A percentile compares a stretch with the other conserved stretches of the same genome.
These are phyloP conservation scores for Heliocybe sulcata DNA, from an alignment of 1,284 basidiomycete genomes.

Conservation along the genomic window DNA sequence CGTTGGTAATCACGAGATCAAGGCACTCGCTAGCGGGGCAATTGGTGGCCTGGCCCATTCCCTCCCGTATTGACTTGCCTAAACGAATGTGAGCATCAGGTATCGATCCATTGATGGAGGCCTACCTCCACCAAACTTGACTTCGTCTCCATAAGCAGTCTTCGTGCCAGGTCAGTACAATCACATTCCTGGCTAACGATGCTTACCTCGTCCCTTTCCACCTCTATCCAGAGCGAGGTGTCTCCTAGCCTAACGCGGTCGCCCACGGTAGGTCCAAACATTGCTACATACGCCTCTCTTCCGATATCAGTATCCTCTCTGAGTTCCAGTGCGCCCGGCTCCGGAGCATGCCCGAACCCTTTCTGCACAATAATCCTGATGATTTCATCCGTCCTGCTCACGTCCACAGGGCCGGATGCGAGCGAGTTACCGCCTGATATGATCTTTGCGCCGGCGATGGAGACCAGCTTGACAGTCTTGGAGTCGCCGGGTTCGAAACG, in stretches of 20 bases:
- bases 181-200: not conserved
- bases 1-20: slow-evolving; percentile 94
- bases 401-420: slow-evolving; percentile 50
- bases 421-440: slow-evolving; percentile 82
- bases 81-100: too few species aligned
- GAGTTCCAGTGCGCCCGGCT: slow-evolving; percentile 49
- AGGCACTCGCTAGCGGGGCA: slow-evolving; percentile 63
- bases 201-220: slow-evolving; percentile 80
- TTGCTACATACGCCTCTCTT: slow-evolving; percentile 73
- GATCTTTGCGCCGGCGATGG: slow-evolving; percentile 67
- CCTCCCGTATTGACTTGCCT: slow-evolving; percentile 93
- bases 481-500: slow-evolving; percentile 93
- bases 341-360: slow-evolving; percentile 57
- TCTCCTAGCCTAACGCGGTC: slow-evolving; percentile 89
- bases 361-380: slow-evolving; percentile 34
- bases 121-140: slow-evolving; percentile 93
- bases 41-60: slow-evolving; percentile 91
- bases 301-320: slow-evolving; percentile 44
- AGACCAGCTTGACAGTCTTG: slow-evolving; percentile 80
- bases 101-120: not conserved
- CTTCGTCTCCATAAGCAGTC: slow-evolving; percentile 89
- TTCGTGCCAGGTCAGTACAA: slow-evolving; percentile 18
- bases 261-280: slow-evolving; percentile 94
- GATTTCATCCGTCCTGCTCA: slow-evolving; percentile 36
- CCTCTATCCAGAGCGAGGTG: slow-evolving; percentile 87